Conservation (phyloP, 257 asterid genomes). For the Nyctanthes arbortristis region DNA sequence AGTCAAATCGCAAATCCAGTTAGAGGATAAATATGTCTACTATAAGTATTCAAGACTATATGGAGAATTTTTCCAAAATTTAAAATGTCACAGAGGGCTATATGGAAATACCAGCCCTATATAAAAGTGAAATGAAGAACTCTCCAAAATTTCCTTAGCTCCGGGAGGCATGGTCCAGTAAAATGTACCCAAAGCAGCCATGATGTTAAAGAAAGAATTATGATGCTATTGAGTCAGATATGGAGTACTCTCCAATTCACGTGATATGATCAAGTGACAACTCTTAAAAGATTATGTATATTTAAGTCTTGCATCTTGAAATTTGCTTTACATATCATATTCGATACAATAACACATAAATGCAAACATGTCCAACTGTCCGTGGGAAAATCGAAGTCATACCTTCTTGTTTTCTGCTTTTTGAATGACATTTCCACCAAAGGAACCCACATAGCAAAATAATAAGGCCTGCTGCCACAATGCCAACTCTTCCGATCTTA, state of each 20-base stretch:
- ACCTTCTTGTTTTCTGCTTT: conserved; percentile 56
- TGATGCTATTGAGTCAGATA: neutral
- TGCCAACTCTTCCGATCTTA: conserved; percentile 51
- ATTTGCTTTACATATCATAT: neutral
- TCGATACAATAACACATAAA: neutral
- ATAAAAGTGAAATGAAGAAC: neutral
- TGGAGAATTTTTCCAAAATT: neutral
- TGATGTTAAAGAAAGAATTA: conserved; percentile 2
- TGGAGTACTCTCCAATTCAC: neutral
- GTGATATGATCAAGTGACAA: neutral
- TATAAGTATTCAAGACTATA: neutral
- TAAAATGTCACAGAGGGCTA: neutral
- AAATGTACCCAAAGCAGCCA: neutral
- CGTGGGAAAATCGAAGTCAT: neutral
- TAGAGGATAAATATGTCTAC: no score
- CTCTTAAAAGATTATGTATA: neutral
- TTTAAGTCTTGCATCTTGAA: neutral
- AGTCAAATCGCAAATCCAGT: neutral
- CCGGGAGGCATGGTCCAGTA: neutral
- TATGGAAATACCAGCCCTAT: neutral
- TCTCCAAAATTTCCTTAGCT: neutral
- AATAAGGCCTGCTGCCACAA: conserved; percentile 33
- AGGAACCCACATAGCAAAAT: conserved; percentile 43
- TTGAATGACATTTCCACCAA: conserved; percentile 66
- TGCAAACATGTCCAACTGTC: neutral